phyloP scores from a whole-genome alignment of 805 yeast genomes.

The Cyberlindnera veronae region DNA sequence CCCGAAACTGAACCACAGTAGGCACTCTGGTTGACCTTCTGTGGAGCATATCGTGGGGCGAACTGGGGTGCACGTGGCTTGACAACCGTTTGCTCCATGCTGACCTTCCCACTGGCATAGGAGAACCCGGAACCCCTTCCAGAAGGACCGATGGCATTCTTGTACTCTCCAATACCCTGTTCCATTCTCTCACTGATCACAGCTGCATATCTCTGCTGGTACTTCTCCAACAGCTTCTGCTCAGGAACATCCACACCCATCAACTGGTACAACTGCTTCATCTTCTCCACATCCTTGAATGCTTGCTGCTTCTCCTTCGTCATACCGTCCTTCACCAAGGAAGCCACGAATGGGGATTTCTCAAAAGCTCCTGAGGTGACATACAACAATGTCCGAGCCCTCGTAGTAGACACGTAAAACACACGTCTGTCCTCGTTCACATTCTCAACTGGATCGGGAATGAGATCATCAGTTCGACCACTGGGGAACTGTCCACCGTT shows the following conservation, averaged over 20 bases:
- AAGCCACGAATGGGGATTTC: conserved; percentile 17
- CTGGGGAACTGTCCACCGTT: conserved; percentile 67
- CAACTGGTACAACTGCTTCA: conserved; percentile 8
- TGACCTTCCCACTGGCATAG: no score
- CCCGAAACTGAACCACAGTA: no score
- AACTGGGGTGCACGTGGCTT: no score
- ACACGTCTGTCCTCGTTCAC: conserved; percentile 80
- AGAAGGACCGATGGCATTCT: no score
- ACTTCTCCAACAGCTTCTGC: neutral
- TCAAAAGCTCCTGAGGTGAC: conserved; percentile 27
- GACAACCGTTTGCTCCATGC: no score
- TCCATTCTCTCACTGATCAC: neutral
- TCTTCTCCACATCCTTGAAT: neutral
- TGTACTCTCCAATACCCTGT: no score
- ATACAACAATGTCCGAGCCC: conserved; percentile 64
- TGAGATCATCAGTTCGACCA: conserved; percentile 30
- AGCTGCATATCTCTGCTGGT: neutral
- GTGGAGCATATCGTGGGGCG: no score
- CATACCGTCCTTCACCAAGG: neutral
- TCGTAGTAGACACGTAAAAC: conserved; percentile 82
- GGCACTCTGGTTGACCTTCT: no score
- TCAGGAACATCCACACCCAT: neutral
- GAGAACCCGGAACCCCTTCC: no score
- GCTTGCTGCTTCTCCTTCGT: neutral
- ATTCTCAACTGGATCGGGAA: conserved; percentile 17